Evolutionary conservation across 164 flowering plant species (phyloP), one percentile per base, ranked within the genome.

Genomic region (Aristolochia contorta): DNA sequence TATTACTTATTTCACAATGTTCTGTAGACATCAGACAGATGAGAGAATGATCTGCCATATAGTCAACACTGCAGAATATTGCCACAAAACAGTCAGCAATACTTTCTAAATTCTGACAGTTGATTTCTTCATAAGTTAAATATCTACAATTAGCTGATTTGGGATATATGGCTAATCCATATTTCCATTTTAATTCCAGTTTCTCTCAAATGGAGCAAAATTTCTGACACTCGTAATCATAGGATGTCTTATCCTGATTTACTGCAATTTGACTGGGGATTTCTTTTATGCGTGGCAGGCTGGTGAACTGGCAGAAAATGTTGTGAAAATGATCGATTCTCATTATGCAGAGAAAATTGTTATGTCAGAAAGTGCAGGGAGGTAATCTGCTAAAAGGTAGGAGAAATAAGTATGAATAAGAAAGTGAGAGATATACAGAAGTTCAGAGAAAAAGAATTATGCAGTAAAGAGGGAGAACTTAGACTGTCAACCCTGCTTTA

Each of bases 361-460:
- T 27, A 27, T 93, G 92, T 84, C 97, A 60, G 97, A 86, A n/a
- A 73, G 99, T 90, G 54, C 94, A 92, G 96, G 98, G 89, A 69
- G 21, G 54, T 20, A 2, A 14, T 20, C 47, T 2, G 30, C 5
- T 27, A 27, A 2, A 27, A 27, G 30, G 30, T 27, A 27, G 30
- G 30, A 27, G 5, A 27, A 27, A 27, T 27, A 5, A 27, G 30
- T 27, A 27, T 27, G 30, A 27, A 5, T 2, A 2, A 27, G 30
- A 27, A 27, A 27, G 2, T 27, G 2, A 27, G 30, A 27, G 30
- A 27, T 2, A 27, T 27, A 5, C 3, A 27, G 5, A 27, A 27
- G 30, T 2, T 27, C 3, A 27, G 30, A 27, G 30, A 5, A 27
- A 5, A 27, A 27, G 30, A 27, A 27, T 27, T 2, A 2, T 2